Evolutionary conservation across 2,329 filamentous ascomycete species (phyloP).

Genomic region (Cercospora zeina): DNA sequence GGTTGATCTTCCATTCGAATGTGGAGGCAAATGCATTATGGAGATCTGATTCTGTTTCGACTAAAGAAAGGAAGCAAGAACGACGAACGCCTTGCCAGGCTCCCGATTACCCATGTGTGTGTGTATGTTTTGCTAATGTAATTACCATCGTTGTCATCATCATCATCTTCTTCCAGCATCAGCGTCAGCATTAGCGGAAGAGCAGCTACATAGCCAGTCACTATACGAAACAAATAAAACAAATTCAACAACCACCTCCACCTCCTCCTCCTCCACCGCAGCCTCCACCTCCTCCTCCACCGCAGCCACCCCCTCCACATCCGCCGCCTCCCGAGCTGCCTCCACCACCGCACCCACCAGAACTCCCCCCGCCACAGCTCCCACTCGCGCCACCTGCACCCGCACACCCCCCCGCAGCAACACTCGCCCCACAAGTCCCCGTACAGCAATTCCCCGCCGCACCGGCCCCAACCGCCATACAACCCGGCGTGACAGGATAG

Average conservation of each 20-base stretch:
- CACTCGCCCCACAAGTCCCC: conserved; percentile 46
- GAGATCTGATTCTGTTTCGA: neutral
- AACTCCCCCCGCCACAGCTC: conserved; percentile 18
- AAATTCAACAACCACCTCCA: conserved; percentile 1
- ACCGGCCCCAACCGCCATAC: conserved; percentile 46
- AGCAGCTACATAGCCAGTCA: conserved; percentile 3
- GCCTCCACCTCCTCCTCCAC: conserved; percentile 15
- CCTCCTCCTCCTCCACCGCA: conserved; percentile 4
- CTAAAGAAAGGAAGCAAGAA: neutral
- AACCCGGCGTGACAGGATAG: conserved; percentile 50
- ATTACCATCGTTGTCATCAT: neutral
- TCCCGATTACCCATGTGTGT: neutral
- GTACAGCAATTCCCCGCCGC: conserved; percentile 51
- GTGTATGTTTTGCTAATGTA: conserved; percentile 3
- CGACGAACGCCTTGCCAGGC: neutral
- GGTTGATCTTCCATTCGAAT: no score
- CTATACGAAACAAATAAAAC: neutral
- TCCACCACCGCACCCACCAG: conserved; percentile 13
- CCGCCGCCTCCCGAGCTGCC: conserved; percentile 14
- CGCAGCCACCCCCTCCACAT: conserved; percentile 6
- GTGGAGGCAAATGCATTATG: neutral
- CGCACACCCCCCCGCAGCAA: conserved; percentile 45
- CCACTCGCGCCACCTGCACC: conserved; percentile 29
- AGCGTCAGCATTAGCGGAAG: conserved; percentile 1
- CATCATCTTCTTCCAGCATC: neutral